These are phyloP conservation scores for Lenzites betulinus DNA, from an alignment of 768 basidiomycete species.

Conservation along the genomic window DNA sequence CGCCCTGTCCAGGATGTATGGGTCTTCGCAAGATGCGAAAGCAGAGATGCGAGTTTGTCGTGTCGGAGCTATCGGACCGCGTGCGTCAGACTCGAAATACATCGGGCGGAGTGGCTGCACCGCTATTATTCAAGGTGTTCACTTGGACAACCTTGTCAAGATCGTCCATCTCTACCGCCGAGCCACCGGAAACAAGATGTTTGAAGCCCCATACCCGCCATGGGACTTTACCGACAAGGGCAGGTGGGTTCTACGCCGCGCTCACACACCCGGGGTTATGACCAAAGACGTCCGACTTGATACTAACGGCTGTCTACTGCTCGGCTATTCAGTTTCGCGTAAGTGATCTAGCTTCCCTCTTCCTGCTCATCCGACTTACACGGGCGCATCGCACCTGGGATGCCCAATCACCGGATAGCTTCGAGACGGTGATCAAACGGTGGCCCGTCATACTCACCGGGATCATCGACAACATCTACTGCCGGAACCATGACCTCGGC, in stretches of 20 bases:
- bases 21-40: too few relatives aligned
- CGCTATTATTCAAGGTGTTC: too few relatives aligned
- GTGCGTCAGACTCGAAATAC: not conserved
- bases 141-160: not conserved
- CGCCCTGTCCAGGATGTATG: too few relatives aligned
- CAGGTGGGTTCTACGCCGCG: conserved; percentile 46
- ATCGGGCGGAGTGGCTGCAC: not conserved
- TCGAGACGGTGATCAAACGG: conserved; percentile 74
- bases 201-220: conserved; percentile 60
- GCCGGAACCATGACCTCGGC: conserved; percentile 63
- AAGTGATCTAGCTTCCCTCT: conserved; percentile 27
- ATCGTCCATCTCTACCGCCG: not conserved
- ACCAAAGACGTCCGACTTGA: not conserved
- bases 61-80: not conserved
- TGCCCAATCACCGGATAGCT: conserved; percentile 42
- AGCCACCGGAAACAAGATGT: conserved; percentile 31
- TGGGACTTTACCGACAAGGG: conserved; percentile 74
- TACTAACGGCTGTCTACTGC: not conserved
- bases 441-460: conserved; percentile 86
- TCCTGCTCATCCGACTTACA: not conserved
- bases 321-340: conserved; percentile 59
- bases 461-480: conserved; percentile 76
- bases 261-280: too few relatives aligned
- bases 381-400: not conserved
- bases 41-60: not conserved